Evolutionary conservation across 345 rosid species (phyloP).

Genomic region (Chamaenerion angustifolium): DNA sequence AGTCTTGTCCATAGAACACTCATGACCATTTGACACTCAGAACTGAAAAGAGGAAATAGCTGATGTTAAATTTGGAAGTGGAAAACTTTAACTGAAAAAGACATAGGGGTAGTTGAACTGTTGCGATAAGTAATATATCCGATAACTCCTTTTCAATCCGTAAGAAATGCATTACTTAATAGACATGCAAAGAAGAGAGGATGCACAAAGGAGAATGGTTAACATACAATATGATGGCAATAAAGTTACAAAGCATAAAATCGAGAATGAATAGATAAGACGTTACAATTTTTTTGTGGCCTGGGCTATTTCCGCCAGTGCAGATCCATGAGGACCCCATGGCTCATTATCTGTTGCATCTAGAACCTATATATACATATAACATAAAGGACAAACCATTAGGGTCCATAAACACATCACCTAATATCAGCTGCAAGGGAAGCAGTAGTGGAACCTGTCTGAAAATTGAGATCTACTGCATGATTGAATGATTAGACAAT

Average conservation of each 20-base stretch:
- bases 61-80: neutral
- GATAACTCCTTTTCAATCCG: too few relatives aligned
- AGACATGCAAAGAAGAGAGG: too few relatives aligned
- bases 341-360: constrained; percentile 99
- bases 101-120: constrained; percentile 2
- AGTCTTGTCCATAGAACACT: constrained; percentile 88
- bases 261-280: constrained; percentile 4
- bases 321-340: constrained; percentile 99
- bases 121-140: too few relatives aligned
- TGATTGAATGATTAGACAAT: too few relatives aligned
- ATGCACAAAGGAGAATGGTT: too few relatives aligned
- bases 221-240: neutral
- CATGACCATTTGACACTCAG: constrained; percentile 94
- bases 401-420: neutral
- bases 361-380: constrained; percentile 43
- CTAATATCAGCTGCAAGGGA: neutral
- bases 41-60: constrained; percentile 23
- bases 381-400: neutral
- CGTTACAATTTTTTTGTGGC: constrained; percentile 83
- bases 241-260: constrained; percentile 3
- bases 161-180: too few relatives aligned
- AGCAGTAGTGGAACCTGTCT: neutral
- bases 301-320: constrained; percentile 81
- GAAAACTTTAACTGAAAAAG: neutral
- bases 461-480: too few relatives aligned